phyloP scores from a whole-genome alignment of 2,329 filamentous ascomycete species.

The Aspergillus pseudoglaucus region DNA sequence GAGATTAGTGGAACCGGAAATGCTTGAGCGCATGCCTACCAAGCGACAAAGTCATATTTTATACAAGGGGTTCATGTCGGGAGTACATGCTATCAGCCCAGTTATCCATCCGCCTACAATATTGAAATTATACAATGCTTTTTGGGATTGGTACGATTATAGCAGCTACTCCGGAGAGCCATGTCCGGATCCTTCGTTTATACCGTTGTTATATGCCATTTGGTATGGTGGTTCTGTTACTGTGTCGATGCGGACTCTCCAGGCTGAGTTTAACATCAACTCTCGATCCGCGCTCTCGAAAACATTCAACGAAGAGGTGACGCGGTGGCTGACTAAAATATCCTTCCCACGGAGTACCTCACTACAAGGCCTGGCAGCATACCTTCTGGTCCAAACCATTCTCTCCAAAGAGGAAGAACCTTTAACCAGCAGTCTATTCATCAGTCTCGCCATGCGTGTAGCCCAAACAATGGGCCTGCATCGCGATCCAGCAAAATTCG shows the following conservation, averaged over 20 bases:
- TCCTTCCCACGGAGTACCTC: constrained; percentile 42
- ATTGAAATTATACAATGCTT: constrained; percentile 35
- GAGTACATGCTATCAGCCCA: constrained; percentile 41
- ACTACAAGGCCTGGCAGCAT: constrained; percentile 40
- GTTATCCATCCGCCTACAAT: constrained; percentile 40
- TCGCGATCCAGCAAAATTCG: constrained; percentile 44
- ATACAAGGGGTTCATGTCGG: constrained; percentile 43
- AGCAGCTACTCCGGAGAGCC: constrained; percentile 29
- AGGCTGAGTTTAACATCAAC: constrained; percentile 32
- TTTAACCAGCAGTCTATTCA: constrained; percentile 42
- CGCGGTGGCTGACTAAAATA: constrained; percentile 36
- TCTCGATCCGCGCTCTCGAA: constrained; percentile 33
- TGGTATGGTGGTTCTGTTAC: constrained; percentile 45
- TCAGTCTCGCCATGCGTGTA: constrained; percentile 42
- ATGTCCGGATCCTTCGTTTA: constrained; percentile 36
- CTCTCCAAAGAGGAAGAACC: constrained; percentile 45
- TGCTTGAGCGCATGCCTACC: constrained; percentile 37
- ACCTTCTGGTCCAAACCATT: constrained; percentile 43
- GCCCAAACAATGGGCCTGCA: constrained; percentile 45
- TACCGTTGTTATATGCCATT: constrained; percentile 41
- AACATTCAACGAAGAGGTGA: constrained; percentile 38
- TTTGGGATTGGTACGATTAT: constrained; percentile 43
- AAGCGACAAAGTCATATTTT: constrained; percentile 42
- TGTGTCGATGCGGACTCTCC: constrained; percentile 36
- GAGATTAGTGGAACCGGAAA: constrained; percentile 31